phyloP scores from a whole-genome alignment of 1,284 basidiomycete species.

The Thecaphora frezii region DNA sequence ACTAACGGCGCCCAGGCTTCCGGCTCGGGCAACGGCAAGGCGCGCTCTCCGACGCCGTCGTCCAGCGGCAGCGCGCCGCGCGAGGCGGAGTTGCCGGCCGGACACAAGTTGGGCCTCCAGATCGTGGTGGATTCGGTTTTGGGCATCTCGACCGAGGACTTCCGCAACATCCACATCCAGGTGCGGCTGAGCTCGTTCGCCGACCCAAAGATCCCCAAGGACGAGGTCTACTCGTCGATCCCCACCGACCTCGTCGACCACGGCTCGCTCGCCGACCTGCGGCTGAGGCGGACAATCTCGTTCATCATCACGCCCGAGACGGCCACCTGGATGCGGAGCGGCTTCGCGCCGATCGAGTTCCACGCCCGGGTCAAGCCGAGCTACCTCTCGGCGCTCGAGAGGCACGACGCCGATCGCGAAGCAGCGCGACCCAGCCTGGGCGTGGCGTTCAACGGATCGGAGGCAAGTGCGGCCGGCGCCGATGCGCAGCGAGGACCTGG shows the following conservation, averaged over 20 bases:
- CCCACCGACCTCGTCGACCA: conserved; percentile 33
- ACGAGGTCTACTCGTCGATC: conserved; percentile 44
- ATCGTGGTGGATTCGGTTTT: conserved; percentile 39
- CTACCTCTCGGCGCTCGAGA: conserved; percentile 35
- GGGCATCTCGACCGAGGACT: conserved; percentile 34
- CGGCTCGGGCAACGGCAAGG: neutral
- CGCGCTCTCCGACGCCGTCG: conserved; percentile 22
- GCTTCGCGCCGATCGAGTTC: conserved; percentile 39
- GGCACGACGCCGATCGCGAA: conserved; percentile 32
- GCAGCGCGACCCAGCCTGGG: neutral
- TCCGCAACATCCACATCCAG: conserved; percentile 38
- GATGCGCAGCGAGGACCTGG: too few species aligned
- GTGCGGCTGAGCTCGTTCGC: conserved; percentile 46
- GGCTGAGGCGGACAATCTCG: conserved; percentile 41
- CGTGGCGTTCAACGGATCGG: neutral
- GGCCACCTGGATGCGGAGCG: conserved; percentile 28
- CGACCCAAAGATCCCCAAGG: conserved; percentile 30
- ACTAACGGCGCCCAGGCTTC: too few species aligned
- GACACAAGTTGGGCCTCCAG: conserved; percentile 48
- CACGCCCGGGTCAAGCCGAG: conserved; percentile 26
- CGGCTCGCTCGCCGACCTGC: conserved; percentile 22
- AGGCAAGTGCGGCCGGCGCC: too few species aligned
- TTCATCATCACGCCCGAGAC: conserved; percentile 40
- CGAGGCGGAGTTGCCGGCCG: conserved; percentile 20
- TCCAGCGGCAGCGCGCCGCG: conserved; percentile 4